Conservation (phyloP, 1,284 basidiomycete species). For the Papiliotrema nemorosa region DNA sequence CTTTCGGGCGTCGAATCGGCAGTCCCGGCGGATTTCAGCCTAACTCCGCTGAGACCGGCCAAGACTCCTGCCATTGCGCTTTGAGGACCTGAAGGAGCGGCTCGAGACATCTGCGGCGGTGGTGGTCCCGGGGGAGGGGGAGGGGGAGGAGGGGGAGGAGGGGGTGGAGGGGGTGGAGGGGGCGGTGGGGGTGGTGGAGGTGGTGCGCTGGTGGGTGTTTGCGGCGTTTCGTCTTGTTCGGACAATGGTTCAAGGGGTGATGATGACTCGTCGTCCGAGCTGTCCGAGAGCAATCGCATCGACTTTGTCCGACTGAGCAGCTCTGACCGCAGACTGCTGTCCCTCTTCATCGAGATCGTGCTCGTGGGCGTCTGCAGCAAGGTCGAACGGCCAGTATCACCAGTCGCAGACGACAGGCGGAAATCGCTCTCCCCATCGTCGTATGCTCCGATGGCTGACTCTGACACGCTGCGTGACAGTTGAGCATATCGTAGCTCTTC, state of each 20-base stretch:
- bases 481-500: conserved; percentile 44
- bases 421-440: conserved; percentile 55
- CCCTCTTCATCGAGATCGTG: conserved; percentile 10
- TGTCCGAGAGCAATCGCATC: conserved; percentile 12
- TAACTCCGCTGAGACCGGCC: conserved; percentile 43
- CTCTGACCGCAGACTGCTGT: conserved; percentile 18
- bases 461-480: conserved; percentile 36
- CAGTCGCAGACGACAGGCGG: conserved; percentile 54
- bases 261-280: conserved; percentile 11
- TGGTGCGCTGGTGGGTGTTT: neutral
- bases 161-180: conserved; percentile 48
- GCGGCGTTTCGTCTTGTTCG: conserved; percentile 14
- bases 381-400: conserved; percentile 57
- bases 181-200: conserved; percentile 11
- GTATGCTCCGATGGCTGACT: conserved; percentile 21
- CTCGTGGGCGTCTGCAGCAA: conserved; percentile 17
- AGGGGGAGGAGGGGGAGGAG: conserved; percentile 24
- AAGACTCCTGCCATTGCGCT: conserved; percentile 41
- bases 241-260: conserved; percentile 13
- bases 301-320: conserved; percentile 22
- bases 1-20: conserved; percentile 10
- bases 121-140: conserved; percentile 48
- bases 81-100: conserved; percentile 15
- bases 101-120: conserved; percentile 18
- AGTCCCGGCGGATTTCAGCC: conserved; percentile 24